Evolutionary conservation across 169 alveolate species (phyloP), one percentile per base, ranked within the genome.

Genomic region (Neospora caninum): DNA sequence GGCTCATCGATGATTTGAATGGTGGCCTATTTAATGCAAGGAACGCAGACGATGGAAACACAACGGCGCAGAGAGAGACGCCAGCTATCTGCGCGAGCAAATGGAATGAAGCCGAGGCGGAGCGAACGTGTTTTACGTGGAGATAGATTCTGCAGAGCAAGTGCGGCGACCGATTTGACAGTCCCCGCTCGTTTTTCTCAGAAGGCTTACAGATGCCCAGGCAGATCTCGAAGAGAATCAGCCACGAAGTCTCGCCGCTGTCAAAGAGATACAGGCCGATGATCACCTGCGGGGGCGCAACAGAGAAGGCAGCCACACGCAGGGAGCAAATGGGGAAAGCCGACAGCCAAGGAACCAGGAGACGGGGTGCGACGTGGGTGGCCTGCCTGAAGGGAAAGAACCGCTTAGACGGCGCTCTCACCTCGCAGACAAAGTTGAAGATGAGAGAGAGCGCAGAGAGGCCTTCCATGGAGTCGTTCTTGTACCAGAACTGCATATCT

Each of bases 401-500:
- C 13, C 4, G 22, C 58, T 13, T 49, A 49, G 22, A 13, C 45
- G 41, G 82, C 6, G 0, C 27, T 22, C 88, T 36, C 34, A 91
- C 94, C 93, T 97, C 98, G 78, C 99, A 97, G 43, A 98, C 97
- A 80, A 98, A 97, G 82, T 97, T 96, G 43, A 98, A 96, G 70
- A 98, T 94, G 88, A 99, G 97, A 87, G 99, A 96, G 82, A 98
- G 97, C 0, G 99, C 99, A 54, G 99, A 98, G 13, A 99, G 96
- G 0, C 93, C 99, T 95, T 98, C 98, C 99, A 98, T 97, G 34
- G 99, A 98, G 84, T 99, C 99, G 95, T 98, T 98, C 88, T 96
- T 95, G 87, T 98, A 96, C 99, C 99, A 99, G 95, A 98, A 99
- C 73, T 97, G 98, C 92, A 99, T 97, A 95, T 99, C 98, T 96